Conservation (phyloP, 768 basidiomycete genomes). For the Crassisporium funariophilum region DNA sequence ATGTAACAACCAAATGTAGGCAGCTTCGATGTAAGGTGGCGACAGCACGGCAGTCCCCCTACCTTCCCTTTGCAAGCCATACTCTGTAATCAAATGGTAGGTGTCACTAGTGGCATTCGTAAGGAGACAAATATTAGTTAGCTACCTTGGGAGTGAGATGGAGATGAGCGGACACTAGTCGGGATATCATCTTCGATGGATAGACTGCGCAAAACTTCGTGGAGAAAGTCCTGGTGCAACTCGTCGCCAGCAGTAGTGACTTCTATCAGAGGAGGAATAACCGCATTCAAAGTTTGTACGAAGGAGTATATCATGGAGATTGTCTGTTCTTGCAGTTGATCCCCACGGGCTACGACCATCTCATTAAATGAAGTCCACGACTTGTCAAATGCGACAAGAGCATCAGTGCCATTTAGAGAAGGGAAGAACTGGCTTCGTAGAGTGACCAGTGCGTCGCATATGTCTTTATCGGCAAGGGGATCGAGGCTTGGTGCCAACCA, state of each 20-base stretch:
- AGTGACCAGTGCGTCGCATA: not conserved
- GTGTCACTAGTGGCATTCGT: too few species aligned
- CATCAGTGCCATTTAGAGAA: not conserved
- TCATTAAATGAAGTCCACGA: not conserved
- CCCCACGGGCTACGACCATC: not conserved
- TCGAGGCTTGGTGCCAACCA: too few species aligned
- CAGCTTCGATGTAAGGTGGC: slow-evolving; percentile 15
- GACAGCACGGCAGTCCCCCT: too few species aligned
- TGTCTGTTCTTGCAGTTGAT: not conserved
- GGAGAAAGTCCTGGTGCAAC: not conserved
- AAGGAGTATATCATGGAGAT: not conserved
- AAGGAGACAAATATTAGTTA: too few species aligned
- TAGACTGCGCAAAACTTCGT: too few species aligned
- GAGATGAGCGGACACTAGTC: too few species aligned
- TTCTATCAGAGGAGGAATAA: not conserved
- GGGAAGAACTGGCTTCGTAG: not conserved
- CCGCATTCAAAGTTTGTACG: not conserved
- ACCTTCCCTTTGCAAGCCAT: too few species aligned
- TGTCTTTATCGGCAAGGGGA: not conserved
- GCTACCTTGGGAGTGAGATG: too few species aligned
- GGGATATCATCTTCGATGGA: too few species aligned
- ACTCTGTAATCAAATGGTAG: too few species aligned
- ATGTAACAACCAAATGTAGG: slow-evolving; percentile 42
- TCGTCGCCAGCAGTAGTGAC: not conserved
- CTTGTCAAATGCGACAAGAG: not conserved